A percentile compares a stretch with the other conserved stretches of the same genome.
These are phyloP conservation scores for Ophiocordyceps australis DNA, from an alignment of 2,329 filamentous ascomycete species.

Conservation along the genomic window DNA sequence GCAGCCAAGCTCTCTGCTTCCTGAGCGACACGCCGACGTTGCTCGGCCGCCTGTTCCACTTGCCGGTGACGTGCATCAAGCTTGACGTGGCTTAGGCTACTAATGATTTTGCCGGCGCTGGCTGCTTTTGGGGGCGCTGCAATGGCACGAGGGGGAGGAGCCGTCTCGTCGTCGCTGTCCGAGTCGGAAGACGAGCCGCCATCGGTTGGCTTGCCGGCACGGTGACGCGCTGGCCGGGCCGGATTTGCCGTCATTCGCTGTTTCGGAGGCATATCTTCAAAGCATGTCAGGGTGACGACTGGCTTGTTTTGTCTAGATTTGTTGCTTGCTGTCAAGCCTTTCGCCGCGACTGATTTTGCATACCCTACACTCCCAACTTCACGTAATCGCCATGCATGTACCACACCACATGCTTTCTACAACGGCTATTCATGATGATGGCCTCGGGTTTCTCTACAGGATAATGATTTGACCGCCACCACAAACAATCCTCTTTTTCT, in stretches of 20 bases:
- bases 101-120: constrained; percentile 37
- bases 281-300: too few relatives aligned
- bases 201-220: constrained; percentile 60
- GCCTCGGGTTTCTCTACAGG: too few relatives aligned
- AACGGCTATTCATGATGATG: too few relatives aligned
- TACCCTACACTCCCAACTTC: too few relatives aligned
- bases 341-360: too few relatives aligned
- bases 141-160: constrained; percentile 14
- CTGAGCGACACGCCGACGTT: constrained; percentile 25
- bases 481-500: too few relatives aligned
- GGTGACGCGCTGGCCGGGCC: constrained; percentile 59
- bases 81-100: constrained; percentile 31
- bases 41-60: constrained; percentile 24
- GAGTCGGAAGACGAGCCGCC: constrained; percentile 35
- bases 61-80: constrained; percentile 26
- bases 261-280: constrained; percentile 56
- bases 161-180: constrained; percentile 23
- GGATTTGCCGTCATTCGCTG: constrained; percentile 95
- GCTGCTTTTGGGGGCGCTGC: constrained; percentile 37
- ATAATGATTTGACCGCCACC: too few relatives aligned
- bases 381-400: too few relatives aligned
- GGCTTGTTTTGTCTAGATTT: too few relatives aligned
- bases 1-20: constrained; percentile 31
- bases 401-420: too few relatives aligned
- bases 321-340: too few relatives aligned